phyloP scores from a whole-genome alignment of 2,329 filamentous ascomycete species.

The Neofusicoccum kwambonambiense region DNA sequence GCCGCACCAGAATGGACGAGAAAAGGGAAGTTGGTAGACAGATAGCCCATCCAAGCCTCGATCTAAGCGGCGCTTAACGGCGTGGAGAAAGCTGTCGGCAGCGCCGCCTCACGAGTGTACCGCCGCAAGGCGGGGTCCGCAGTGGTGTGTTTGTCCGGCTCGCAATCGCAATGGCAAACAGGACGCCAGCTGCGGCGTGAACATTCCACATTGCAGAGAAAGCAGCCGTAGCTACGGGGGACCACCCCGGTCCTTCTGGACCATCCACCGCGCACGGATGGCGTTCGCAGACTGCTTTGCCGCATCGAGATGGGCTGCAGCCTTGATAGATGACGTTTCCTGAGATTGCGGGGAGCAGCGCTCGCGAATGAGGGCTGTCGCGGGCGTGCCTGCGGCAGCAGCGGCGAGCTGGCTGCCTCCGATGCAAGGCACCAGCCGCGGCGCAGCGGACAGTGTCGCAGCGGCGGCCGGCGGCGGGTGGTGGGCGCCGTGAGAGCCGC shows the following conservation, averaged over 20 bases:
- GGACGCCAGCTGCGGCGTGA: not conserved
- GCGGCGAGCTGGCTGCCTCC: not conserved
- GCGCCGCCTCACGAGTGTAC: not conserved
- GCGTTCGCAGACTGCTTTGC: not conserved
- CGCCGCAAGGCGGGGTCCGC: not conserved
- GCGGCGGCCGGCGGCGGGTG: not conserved
- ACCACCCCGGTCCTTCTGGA: not conserved
- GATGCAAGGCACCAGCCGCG: not conserved
- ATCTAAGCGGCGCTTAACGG: constrained; percentile 6
- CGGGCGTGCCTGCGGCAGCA: not conserved
- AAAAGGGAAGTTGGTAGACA: not conserved
- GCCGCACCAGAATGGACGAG: not conserved
- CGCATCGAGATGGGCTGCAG: not conserved
- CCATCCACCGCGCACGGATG: not conserved
- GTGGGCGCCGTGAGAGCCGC: no score
- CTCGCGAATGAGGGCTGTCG: not conserved
- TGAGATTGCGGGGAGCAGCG: not conserved
- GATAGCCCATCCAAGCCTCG: not conserved
- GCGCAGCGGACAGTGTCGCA: not conserved
- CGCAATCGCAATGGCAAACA: not conserved
- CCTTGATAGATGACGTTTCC: not conserved
- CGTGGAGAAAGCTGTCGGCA: not conserved
- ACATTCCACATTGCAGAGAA: not conserved
- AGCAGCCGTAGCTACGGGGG: not conserved
- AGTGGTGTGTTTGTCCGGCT: not conserved